Conservation (phyloP, 164 flowering plant species). For the Buxus sempervirens region DNA sequence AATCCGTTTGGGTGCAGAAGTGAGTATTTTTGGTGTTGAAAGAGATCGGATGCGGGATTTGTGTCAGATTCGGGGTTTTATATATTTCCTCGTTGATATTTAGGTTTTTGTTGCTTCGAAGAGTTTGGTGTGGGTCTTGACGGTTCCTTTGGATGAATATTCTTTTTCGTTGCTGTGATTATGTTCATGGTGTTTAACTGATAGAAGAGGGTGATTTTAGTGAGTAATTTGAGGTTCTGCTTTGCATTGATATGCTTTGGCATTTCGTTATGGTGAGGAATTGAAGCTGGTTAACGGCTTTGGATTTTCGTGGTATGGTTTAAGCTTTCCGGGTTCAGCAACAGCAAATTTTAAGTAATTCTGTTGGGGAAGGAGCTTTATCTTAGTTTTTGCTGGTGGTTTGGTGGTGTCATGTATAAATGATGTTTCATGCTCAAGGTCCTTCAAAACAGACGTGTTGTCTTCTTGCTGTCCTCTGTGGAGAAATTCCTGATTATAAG, state of each 20-base stretch:
- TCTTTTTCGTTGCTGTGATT: too few relatives aligned
- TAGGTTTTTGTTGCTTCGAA: conserved; percentile 1
- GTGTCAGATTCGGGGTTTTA: conserved; percentile 6
- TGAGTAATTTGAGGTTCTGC: conserved; percentile 8
- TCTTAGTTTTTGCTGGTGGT: background rate
- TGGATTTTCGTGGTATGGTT: background rate
- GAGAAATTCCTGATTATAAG: conserved; percentile 26
- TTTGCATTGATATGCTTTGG: background rate
- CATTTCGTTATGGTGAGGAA: conserved; percentile 2
- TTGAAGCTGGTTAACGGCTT: conserved; percentile 6
- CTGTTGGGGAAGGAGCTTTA: background rate
- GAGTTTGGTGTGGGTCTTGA: background rate
- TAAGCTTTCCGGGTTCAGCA: background rate
- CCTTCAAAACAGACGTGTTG: conserved; percentile 49
- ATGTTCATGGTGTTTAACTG: too few relatives aligned
- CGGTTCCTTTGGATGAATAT: background rate
- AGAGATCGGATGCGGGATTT: background rate
- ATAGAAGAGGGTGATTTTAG: background rate
- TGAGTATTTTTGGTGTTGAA: background rate
- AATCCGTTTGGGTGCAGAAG: background rate
- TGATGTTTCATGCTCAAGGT: conserved; percentile 60
- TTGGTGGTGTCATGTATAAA: conserved; percentile 20
- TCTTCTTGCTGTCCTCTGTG: conserved; percentile 59
- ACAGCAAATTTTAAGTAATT: background rate
- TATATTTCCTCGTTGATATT: background rate